Evolutionary conservation across 768 basidiomycete genomes (phyloP), one percentile per base, ranked within the genome.

Genomic region (Termitomyces sp.): DNA sequence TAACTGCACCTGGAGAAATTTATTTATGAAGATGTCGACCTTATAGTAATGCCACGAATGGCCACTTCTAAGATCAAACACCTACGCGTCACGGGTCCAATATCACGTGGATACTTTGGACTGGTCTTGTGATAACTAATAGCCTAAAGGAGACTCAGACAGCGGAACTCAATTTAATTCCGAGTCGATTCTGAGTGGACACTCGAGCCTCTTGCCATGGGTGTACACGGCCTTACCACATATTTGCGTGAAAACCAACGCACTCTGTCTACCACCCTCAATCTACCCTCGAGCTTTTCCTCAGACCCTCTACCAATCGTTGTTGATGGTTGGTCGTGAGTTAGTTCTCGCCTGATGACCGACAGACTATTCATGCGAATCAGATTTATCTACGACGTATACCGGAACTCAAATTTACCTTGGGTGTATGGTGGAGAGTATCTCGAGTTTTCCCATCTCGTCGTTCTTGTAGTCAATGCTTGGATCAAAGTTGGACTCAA

Each of bases 381-480:
- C 61, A 93, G 91, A 37, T 90, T 94, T 71, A 89, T 93, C 59
- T 92, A 86, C 66, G 78, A 82, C 60, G 56, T 92, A 21, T 77
- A 88, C 58, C 71, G 78, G 29, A 75, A 77, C 53, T 84, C 85
- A 2, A 76, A 73, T 55, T 73, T 91, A 46, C 85, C 89, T 6
- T 93, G 91, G 92, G 89, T 90, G 0, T 94, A 90, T 64, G 92
- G 92, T 6, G 92, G 92, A 12, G 90, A 94, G 70, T 90, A 90
- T 62, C 65, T 69, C 2, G 77, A 77, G 53, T 87, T 90, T 59
- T 68, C 71, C 8, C 63, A 68, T n/a, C 69, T 81, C 17, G 75
- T 89, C 4, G 68, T 66, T 43, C 69, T 62, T 46, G 79, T 86
- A 16, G 82, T 89, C 12, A 67, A 77, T 57, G 83, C 86, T 12